Base-by-base conservation (phyloP, 352 stramenopile species). In the Globisporangium lucens region DNA sequence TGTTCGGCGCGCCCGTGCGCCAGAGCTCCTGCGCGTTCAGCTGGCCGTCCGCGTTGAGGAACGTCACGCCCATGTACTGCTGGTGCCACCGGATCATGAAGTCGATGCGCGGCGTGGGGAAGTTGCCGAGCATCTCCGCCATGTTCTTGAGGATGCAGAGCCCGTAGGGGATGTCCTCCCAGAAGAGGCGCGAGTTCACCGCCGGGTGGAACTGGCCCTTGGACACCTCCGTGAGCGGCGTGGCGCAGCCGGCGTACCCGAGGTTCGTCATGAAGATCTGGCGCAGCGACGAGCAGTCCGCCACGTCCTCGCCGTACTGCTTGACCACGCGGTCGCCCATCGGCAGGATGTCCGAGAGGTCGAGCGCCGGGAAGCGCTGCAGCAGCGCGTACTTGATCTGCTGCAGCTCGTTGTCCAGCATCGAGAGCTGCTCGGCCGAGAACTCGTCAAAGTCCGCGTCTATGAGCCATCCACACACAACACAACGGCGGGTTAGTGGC, bases 1-100 rank as follows among this genome's bases (percentile, higher is more conserved):
- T 93, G 82, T 97, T 94, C 10, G 91, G 90, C 1, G 90, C 88
- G 9, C 91, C 91, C 2, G 91, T 97, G 71, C 87, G 85, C 79
- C 89, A 91, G 49, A 98, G 75, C 63, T 97, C 82, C 61, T 87
- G 83, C 43, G 91, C 82, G 65, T 97, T 98, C 46, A 98, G 80
- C 72, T 97, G 89, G 36, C 89, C 89, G 63, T 98, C 90, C 2
- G 83, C 64, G 59, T 79, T 87, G 27, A 98, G 71, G 78, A 97
- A 98, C 49, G 87, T 80, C 49, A 97, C 85, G 53, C 76, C 84
- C 91, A 98, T 98, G 77, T 89, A 80, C 73, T 93, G 85, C 81
- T 98, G 91, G 78, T 98, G 91, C 91, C 91, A 98, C 56, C 90
- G 86, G 73, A 98, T 98, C 81, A 98, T 96, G 58, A 97, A 97